Evolutionary conservation across 306 rosid genomes (phyloP), one percentile per base, ranked within the genome.

Genomic region (Prunus mira): DNA sequence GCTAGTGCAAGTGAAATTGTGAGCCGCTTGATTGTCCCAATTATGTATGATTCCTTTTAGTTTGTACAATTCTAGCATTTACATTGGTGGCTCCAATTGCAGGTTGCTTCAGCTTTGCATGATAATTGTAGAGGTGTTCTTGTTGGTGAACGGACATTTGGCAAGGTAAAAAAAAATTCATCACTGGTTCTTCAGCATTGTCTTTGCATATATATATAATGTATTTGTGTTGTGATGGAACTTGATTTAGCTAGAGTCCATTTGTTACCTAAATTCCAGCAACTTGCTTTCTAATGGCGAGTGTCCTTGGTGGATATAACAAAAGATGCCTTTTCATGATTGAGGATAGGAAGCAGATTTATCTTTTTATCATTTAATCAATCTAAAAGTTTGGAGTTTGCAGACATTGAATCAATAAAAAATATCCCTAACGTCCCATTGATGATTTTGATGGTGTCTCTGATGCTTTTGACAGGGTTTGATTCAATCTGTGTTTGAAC

Each of bases 1-100:
- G 99, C 98, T 7, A 95, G 97, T 84, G 97, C 99, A 45, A 92
- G 98, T 85, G 98, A 95, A 95, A 95, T 95, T 71, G 98, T 95
- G 82, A 89, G 98, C 60, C 64, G 65, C 84, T 82, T 19, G 71
- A 19, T 79, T 75, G 78, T 70, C 74, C 55, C 65, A 50, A 74
- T 47, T 28, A 19, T 77, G 20, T 65, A 15, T 72, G 61, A 69
- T 83, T 86, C 65, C 75, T 75, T 72, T 76, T 77, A 71, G 68
- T 18, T 69, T 9, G 6, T 62, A 57, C 56, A 50, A 20, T 27
- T 55, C 60, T 27, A 41, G 38, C 4, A 61, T 38, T 67, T 32
- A 54, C 12, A 24, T 20, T 9, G 38, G 25, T 71, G 27, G 61
- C 71, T 81, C 76, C 74, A 67, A 69, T 89, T 88, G 71, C 93